Base-by-base conservation (phyloP, 768 basidiomycete species). In the Xerocomellus intermedius region DNA sequence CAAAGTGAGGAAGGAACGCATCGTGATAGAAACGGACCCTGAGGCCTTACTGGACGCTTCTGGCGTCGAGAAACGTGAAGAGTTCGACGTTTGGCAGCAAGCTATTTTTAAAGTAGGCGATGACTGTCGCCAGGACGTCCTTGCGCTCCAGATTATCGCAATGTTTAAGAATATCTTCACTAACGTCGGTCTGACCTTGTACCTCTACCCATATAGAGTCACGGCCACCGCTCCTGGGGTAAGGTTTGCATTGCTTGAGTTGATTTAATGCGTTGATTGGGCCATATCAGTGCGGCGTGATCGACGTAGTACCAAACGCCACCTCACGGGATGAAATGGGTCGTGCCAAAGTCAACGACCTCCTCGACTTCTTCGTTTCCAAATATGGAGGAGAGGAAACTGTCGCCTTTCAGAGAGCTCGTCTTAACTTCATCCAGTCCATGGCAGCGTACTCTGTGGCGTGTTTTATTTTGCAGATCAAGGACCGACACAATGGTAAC, bases 101-200 rank as follows among this genome's bases (percentile, higher is more conserved):
- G 97, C 97, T 1, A 99, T 99, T 59, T 99, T 99, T 85, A 99
- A 99, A 78, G 97, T 99, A 54, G 97, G 97, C 52, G 97, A 99
- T 68, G 97, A 99, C 68, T 99, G 97, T 70, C 85, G 97, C 41
- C 97, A 99, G 71, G 97, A 99, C 65, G 88, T 98, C n/a, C 82
- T 99, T 42, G 97, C 97, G 0, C 76, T 99, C 45, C 97, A 99
- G 65, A 75, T 98, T 57, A 98, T 99, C 58, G 97, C 97, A 6
- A 98, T 98, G 94, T 98, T 98, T 82, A 98, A 98, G 74, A 98
- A 97, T 70, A 88, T 98, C 54, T 99, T 96, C 75, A 89, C 82
- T 13, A 82, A 83, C 57, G 81, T 96, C 55, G 97, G 97, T 1
- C 76, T 99, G 52, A 89, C 86, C 3, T 75, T 98, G 19, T 98